Percentiles rank a stretch among this genome's conserved stretches.
Evolutionary conservation across 108 stramenopile species (phyloP).

Genomic region (Bacterosira constricta): DNA sequence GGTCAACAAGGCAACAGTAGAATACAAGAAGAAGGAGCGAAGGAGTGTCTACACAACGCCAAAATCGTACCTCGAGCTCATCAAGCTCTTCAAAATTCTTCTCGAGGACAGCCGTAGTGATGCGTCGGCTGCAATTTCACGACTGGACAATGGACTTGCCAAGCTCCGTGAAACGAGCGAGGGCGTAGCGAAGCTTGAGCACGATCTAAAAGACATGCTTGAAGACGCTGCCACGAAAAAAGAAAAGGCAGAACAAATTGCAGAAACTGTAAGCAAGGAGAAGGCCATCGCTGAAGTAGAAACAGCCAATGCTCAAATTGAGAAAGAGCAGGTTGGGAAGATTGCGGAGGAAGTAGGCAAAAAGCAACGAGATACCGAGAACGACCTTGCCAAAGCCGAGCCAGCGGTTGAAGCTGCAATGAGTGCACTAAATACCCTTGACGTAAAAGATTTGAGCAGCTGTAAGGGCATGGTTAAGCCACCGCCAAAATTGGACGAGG

Average conservation of each 20-base stretch:
- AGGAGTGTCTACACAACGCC: conserved; percentile 79
- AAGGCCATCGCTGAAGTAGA: conserved; percentile 80
- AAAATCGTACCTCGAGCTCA: conserved; percentile 76
- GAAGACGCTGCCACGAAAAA: conserved; percentile 85
- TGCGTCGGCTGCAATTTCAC: conserved; percentile 49
- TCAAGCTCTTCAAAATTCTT: conserved; percentile 70
- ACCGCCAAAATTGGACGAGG: conserved; percentile 79
- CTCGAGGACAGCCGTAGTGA: conserved; percentile 61
- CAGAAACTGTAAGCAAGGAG: conserved; percentile 78
- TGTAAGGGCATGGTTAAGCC: conserved; percentile 75
- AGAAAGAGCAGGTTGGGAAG: conserved; percentile 69
- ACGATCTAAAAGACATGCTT: conserved; percentile 70
- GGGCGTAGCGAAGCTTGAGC: conserved; percentile 72
- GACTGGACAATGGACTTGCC: conserved; percentile 72
- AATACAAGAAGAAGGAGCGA: conserved; percentile 57
- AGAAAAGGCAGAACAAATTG: conserved; percentile 77
- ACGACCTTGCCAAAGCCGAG: conserved; percentile 73
- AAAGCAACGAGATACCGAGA: conserved; percentile 70
- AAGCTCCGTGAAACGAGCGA: conserved; percentile 79
- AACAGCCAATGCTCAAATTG: conserved; percentile 67
- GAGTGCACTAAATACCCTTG: conserved; percentile 68
- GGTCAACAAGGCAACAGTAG: conserved; percentile 65
- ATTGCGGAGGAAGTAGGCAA: conserved; percentile 64
- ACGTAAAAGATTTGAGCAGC: conserved; percentile 65
- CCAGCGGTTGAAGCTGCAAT: conserved; percentile 73